Percentiles rank a stretch among this genome's conserved stretches.
phyloP scores from a whole-genome alignment of 768 basidiomycete species.

The Grammothele lineata region DNA sequence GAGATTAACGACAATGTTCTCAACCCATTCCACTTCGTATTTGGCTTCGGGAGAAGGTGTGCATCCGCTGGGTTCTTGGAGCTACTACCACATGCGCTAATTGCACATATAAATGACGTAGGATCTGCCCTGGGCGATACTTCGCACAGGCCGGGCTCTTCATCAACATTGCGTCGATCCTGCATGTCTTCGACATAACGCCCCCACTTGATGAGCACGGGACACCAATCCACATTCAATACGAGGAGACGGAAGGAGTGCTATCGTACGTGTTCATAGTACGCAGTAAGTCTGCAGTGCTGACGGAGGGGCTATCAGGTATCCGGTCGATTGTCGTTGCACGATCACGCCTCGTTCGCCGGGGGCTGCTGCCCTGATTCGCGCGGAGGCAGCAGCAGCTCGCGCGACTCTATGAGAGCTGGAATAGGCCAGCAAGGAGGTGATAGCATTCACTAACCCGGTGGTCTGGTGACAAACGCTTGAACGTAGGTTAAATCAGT shows the following conservation, averaged over 20 bases:
- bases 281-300: neutral
- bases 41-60: constrained; percentile 27
- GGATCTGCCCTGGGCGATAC: constrained; percentile 6
- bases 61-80: no score
- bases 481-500: no score
- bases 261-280: neutral
- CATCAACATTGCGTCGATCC: constrained; percentile 9
- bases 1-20: constrained; percentile 4
- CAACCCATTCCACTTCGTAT: constrained; percentile 15
- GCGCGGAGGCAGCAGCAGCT: no score
- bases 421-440: neutral
- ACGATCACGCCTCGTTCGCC: constrained; percentile 4
- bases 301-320: neutral
- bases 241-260: constrained; percentile 1
- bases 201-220: constrained; percentile 7
- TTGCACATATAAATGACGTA: neutral
- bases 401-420: no score
- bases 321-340: constrained; percentile 1
- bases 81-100: no score
- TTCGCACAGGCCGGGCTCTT: constrained; percentile 4
- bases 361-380: neutral
- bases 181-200: constrained; percentile 13
- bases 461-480: no score
- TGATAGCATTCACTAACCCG: no score
- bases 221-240: neutral